Evolutionary conservation across 371 early-diverging fungal species (phyloP), one percentile per base, ranked within the genome.

Genomic region (Syncephalis fuscata): DNA sequence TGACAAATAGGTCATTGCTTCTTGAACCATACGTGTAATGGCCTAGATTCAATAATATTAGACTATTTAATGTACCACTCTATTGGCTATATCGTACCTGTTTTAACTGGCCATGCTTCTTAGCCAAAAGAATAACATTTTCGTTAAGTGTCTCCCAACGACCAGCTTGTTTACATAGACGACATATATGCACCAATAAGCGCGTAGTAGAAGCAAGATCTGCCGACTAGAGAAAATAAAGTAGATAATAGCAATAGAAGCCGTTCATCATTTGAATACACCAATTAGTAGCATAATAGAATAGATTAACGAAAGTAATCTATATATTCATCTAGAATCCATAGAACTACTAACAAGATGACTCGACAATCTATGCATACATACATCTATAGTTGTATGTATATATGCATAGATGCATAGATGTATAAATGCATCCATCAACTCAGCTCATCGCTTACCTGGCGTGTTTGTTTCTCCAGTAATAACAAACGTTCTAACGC

Each of bases 91-190:
- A 26, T 51, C 68, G 44, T 59, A 87, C 88, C 59, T 78, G 79
- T 66, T 95, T 94, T 51, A 98, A 67, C 57, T 91, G 84, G 37
- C 93, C 96, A 62, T 90, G 90, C 64, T 93, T 94, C 71, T 93
- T 94, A 23, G 91, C 82, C 38, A 98, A 67, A 16, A 87, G 64
- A 9, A 83, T 75, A 46, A 98, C 78, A 54, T 88, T 70, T 53
- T 94, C 93, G 58, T 91, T 88, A 53, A 95, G 67, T 43, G 78
- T 61, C 57, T 80, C 82, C 86, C 87, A 94, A 53, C 92, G 88
- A 10, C 71, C 59, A 0, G 77, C 75, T 23, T 78, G 63, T 49
- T 72, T 72, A 51, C 83, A 84, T 19, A 94, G 58, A 40, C 74
- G 71, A 26, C 92, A 77, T 41, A 88, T 78, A 27, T 76, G 74